Base-by-base conservation (phyloP, 768 basidiomycete genomes). In the Pleurotus citrinopileatus region DNA sequence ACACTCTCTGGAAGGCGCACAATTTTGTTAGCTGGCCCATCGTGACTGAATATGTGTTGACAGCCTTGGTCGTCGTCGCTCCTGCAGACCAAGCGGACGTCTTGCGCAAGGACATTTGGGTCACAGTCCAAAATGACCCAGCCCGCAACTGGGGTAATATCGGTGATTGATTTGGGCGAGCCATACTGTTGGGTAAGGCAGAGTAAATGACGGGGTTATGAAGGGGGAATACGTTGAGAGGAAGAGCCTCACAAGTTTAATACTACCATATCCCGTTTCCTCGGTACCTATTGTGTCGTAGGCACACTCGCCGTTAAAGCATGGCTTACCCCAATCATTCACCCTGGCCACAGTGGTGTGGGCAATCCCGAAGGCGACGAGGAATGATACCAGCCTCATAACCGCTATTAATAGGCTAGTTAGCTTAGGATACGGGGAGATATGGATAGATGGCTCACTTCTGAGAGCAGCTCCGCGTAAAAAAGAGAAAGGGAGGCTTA, bases 1-100 rank as follows among this genome's bases (percentile, higher is more conserved):
- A 82, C 82, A 47, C 67, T 67, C 58, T 82, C 73, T 3, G 82
- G 81, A 6, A 84, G 62, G 17, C 80, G 72, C 27, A 82, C 79
- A 19, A 84, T 64, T 56, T 77, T 82, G 55, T 73, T 74, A n/a
- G 68, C 73, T 0, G 78, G 70, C 20, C 73, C 72, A 37, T 60
- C 61, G 27, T 67, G 62, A 32, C 59, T 55, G 55, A 68, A 75
- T 10, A 81, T 62, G 52, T 76, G 77, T 17, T 64, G 61, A 60
- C 78, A 80, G 7, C 64, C 63, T 20, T 61, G 54, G 9, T 65
- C 63, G n/a, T 37, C 48, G 17, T 51, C 48, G 22, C 48, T 51
- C 15, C 23, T 13, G 22, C 48, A 51, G 12, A 51, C 48, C 12
- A 51, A 34, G 25, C 48, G 48, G 12, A 51, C 37, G 32, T 51